phyloP scores from a whole-genome alignment of 768 basidiomycete species.

The Lyophyllum shimeji region DNA sequence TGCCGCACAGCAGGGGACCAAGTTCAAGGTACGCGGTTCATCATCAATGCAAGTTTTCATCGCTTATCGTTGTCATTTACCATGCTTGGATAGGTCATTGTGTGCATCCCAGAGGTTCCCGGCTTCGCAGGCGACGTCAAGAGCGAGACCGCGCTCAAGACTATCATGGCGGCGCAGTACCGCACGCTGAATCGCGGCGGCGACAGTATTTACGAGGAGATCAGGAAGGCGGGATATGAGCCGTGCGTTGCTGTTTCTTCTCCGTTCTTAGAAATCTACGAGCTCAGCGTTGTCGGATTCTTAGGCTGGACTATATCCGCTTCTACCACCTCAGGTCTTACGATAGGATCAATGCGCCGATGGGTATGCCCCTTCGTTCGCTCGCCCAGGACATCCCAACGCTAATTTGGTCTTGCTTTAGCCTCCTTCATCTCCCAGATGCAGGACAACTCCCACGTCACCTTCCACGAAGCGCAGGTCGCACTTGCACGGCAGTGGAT shows the following conservation, averaged over 20 bases:
- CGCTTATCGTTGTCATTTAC: background rate
- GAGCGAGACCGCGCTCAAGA: constrained; percentile 60
- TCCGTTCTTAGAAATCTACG: too few relatives aligned
- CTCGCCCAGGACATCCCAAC: too few relatives aligned
- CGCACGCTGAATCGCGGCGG: constrained; percentile 91
- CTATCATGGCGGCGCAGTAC: constrained; percentile 87
- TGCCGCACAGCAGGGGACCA: constrained; percentile 67
- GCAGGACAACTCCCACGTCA: constrained; percentile 74
- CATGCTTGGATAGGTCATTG: constrained; percentile 59
- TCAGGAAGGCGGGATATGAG: constrained; percentile 74
- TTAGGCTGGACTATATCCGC: constrained; percentile 78
- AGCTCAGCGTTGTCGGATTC: too few relatives aligned
- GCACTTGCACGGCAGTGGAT: constrained; percentile 81
- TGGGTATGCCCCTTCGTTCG: constrained; percentile 35
- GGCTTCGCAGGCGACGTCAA: constrained; percentile 86
- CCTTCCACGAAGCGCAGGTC: constrained; percentile 83
- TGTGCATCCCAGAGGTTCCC: constrained; percentile 89
- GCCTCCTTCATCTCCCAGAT: constrained; percentile 59
- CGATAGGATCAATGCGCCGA: constrained; percentile 84
- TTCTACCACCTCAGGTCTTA: constrained; percentile 94
- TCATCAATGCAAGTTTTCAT: background rate
- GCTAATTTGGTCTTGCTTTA: too few relatives aligned
- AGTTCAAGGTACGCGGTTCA: constrained; percentile 76
- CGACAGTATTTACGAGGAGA: constrained; percentile 79
- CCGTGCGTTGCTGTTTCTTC: constrained; percentile 51